Evolutionary conservation across 2,329 filamentous ascomycete species (phyloP).

Genomic region (Cladophialophora chaetospira): DNA sequence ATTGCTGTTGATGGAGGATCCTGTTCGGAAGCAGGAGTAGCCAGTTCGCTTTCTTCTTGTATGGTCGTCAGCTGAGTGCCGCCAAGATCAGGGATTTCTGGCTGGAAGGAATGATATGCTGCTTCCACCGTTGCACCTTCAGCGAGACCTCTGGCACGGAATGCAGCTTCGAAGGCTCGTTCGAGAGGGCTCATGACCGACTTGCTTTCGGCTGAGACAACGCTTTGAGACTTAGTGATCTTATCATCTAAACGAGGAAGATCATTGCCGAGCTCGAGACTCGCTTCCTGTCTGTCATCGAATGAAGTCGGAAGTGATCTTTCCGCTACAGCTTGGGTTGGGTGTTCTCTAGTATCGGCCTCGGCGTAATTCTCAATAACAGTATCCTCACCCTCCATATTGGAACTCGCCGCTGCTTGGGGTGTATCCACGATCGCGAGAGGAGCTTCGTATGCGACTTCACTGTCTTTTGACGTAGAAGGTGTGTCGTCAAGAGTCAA

Average conservation of each 20-base stretch:
- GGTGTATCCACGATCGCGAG: not conserved
- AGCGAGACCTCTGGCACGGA: conserved; percentile 26
- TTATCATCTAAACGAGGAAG: not conserved
- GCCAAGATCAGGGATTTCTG: conserved; percentile 13
- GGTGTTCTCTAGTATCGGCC: not conserved
- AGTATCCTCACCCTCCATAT: not conserved
- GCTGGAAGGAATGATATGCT: conserved; percentile 27
- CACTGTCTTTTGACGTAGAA: not conserved
- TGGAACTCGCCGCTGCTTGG: not conserved
- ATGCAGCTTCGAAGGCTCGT: conserved; percentile 28
- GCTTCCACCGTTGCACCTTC: conserved; percentile 21
- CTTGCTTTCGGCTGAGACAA: not conserved
- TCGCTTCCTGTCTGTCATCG: not conserved
- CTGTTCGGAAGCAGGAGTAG: not conserved
- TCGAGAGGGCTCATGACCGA: conserved; percentile 22
- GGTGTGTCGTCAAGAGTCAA: not conserved
- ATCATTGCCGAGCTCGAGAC: not conserved
- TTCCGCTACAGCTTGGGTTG: not conserved
- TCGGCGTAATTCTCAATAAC: not conserved
- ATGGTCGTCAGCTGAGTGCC: conserved; percentile 18
- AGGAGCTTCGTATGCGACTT: not conserved
- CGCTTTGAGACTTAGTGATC: not conserved
- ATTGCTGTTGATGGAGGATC: not conserved
- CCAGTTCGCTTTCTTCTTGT: conserved; percentile 18
- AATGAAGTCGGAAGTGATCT: not conserved